Evolutionary conservation across 169 alveolate species (phyloP).

Genomic region (Plasmodium sp.): DNA sequence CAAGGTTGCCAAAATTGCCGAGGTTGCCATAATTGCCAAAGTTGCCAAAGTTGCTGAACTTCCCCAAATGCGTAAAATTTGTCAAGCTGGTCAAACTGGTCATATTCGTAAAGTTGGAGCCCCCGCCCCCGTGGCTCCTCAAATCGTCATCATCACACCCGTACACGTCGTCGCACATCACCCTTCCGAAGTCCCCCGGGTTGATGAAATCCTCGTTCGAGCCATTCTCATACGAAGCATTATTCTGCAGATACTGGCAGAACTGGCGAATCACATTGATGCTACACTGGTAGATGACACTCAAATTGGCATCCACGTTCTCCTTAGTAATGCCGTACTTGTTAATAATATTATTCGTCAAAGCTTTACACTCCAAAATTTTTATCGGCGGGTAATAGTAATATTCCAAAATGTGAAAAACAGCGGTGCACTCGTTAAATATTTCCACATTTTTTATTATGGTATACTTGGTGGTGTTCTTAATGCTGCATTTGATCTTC

Average conservation of each 20-base stretch:
- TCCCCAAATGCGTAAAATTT: no score
- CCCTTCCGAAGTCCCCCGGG: not conserved
- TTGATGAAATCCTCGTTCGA: constrained; percentile 46
- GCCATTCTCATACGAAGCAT: constrained; percentile 46
- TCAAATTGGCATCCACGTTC: constrained; percentile 53
- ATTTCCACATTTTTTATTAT: constrained; percentile 83
- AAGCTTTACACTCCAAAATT: constrained; percentile 71
- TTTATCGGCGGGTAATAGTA: constrained; percentile 77
- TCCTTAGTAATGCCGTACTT: constrained; percentile 45
- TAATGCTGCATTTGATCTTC: constrained; percentile 78
- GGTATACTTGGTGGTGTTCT: constrained; percentile 79
- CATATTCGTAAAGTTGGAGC: not conserved
- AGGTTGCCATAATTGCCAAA: not conserved
- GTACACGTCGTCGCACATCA: constrained; percentile 1
- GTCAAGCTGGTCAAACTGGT: not conserved
- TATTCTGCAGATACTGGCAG: constrained; percentile 61
- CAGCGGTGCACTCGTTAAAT: constrained; percentile 85
- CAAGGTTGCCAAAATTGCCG: not conserved
- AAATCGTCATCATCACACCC: constrained; percentile 10
- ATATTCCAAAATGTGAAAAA: constrained; percentile 86
- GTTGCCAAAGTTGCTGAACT: not conserved
- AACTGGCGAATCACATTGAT: constrained; percentile 75
- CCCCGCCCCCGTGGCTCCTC: constrained; percentile 5
- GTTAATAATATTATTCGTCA: constrained; percentile 69
- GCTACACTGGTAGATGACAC: constrained; percentile 66